Evolutionary conservation across 345 rosid species (phyloP).

Genomic region (Sapria himalayana): DNA sequence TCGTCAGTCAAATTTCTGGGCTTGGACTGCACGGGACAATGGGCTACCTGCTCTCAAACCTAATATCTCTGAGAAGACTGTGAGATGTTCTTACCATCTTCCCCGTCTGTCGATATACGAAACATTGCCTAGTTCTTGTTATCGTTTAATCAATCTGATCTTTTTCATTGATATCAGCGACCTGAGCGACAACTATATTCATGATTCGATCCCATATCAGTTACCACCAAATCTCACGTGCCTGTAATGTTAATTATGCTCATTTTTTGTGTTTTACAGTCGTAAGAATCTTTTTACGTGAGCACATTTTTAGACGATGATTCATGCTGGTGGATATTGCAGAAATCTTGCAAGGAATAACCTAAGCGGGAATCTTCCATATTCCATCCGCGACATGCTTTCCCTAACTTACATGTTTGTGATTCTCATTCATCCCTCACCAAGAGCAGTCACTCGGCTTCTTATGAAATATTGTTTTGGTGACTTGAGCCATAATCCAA

Average conservation of each 20-base stretch:
- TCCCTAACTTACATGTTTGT: constrained; percentile 67
- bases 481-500: constrained; percentile 67
- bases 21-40: constrained; percentile 62
- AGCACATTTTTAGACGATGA: constrained; percentile 4
- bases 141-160: constrained; percentile 5
- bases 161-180: constrained; percentile 30
- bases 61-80: constrained; percentile 56
- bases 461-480: constrained; percentile 14
- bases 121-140: constrained; percentile 3
- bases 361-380: constrained; percentile 76
- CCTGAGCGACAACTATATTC: constrained; percentile 68
- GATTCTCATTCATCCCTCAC: constrained; percentile 1
- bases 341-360: constrained; percentile 85
- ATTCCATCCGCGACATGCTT: constrained; percentile 55
- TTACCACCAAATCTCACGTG: constrained; percentile 87
- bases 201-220: constrained; percentile 76
- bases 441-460: constrained; percentile 4
- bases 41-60: constrained; percentile 74
- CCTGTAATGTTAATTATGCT: constrained; percentile 45
- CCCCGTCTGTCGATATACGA: background rate
- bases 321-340: constrained; percentile 12
- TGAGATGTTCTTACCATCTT: constrained; percentile 13
- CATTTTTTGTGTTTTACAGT: constrained; percentile 1
- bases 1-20: constrained; percentile 54
- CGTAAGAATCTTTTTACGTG: constrained; percentile 5